Evolutionary conservation across 2,329 filamentous ascomycete species (phyloP).

Genomic region (Alternaria arbusti): DNA sequence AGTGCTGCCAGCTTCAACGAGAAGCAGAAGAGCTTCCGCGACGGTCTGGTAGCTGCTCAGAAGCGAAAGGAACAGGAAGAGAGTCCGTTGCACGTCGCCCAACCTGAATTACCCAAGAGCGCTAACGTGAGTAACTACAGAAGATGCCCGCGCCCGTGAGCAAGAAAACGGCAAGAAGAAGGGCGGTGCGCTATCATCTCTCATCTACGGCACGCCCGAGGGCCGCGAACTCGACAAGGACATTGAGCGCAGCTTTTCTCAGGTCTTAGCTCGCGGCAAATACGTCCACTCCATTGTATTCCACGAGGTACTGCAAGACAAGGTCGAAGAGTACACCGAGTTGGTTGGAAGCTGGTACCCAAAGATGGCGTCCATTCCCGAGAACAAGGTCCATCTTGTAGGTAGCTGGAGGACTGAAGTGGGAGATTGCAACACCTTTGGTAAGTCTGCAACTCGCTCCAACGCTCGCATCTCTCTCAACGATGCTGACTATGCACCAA

Average conservation of each 20-base stretch:
- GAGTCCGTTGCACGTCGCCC: slow-evolving; percentile 68
- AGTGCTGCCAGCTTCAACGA: slow-evolving; percentile 77
- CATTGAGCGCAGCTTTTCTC: slow-evolving; percentile 94
- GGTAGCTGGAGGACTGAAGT: slow-evolving; percentile 99
- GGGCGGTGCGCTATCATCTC: slow-evolving; percentile 74
- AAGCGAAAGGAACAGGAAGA: slow-evolving; percentile 80
- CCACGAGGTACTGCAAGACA: slow-evolving; percentile 93
- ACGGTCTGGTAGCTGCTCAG: slow-evolving; percentile 76
- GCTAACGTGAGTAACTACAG: slow-evolving; percentile 57
- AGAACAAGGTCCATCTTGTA: slow-evolving; percentile 95
- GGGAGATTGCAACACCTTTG: slow-evolving; percentile 94
- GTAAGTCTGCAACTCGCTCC: slow-evolving; percentile 58
- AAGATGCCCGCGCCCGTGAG: slow-evolving; percentile 65
- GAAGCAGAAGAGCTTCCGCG: slow-evolving; percentile 86
- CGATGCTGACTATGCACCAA: slow-evolving; percentile 16
- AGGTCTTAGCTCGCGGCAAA: slow-evolving; percentile 93
- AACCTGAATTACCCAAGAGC: slow-evolving; percentile 47
- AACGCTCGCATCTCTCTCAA: background rate
- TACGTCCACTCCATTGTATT: slow-evolving; percentile 98
- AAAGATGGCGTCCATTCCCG: slow-evolving; percentile 78
- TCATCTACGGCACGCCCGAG: slow-evolving; percentile 97
- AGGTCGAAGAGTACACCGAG: slow-evolving; percentile 91
- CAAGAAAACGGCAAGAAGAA: slow-evolving; percentile 67
- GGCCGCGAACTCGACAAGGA: slow-evolving; percentile 92
- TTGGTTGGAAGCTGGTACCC: slow-evolving; percentile 93